Conservation (phyloP, 306 rosid genomes). For the Dalbergia cultrata region DNA sequence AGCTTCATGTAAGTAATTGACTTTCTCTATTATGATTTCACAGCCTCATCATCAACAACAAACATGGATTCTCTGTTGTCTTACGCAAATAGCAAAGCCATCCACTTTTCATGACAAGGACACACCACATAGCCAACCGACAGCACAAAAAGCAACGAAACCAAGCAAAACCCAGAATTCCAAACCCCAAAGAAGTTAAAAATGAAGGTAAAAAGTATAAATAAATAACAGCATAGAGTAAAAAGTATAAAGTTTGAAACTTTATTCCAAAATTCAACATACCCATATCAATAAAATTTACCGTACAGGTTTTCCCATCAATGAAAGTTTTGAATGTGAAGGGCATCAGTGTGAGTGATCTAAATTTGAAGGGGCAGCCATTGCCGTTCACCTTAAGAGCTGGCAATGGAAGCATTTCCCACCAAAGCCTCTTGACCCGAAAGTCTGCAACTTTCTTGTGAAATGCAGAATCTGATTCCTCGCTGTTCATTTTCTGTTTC, state of each 20-base stretch:
- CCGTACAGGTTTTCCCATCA: neutral
- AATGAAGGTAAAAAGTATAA: neutral
- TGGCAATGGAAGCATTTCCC: neutral
- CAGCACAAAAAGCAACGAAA: neutral
- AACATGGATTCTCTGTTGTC: neutral
- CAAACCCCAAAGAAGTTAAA: neutral
- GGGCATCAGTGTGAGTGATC: neutral
- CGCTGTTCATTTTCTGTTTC: neutral
- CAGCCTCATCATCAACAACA: neutral
- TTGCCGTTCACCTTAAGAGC: no score
- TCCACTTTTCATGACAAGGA: neutral
- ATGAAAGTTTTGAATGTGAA: neutral
- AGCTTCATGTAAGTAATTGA: neutral
- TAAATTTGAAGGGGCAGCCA: no score
- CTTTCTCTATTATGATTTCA: neutral
- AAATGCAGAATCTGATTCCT: neutral
- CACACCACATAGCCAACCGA: neutral
- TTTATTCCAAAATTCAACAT: constrained; percentile 15
- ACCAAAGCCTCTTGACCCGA: neutral
- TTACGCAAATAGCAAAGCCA: neutral
- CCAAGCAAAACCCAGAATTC: neutral
- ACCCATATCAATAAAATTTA: neutral
- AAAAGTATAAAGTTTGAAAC: neutral
- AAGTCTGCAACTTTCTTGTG: neutral
- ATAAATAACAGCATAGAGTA: neutral